phyloP scores from a whole-genome alignment of 2,329 filamentous ascomycete species.

The Beauveria scarabaeidicola region DNA sequence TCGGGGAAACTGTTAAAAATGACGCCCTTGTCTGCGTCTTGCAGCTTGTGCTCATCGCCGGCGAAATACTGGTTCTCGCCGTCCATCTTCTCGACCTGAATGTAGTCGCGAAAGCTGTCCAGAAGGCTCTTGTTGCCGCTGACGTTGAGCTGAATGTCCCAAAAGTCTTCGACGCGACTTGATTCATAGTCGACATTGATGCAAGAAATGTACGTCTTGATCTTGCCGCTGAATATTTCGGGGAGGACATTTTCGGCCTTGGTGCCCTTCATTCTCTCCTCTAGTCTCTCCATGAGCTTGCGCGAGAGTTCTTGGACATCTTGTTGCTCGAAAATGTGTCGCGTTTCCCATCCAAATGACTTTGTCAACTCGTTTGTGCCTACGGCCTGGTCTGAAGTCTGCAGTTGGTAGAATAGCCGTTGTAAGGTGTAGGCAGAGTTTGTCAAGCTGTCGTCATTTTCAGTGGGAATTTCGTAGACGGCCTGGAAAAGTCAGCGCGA shows the following conservation, averaged over 20 bases:
- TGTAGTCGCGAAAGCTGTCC: conserved; percentile 92
- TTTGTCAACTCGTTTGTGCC: conserved; percentile 88
- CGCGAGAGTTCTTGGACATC: conserved; percentile 95
- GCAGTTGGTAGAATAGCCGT: conserved; percentile 87
- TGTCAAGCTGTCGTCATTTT: conserved; percentile 66
- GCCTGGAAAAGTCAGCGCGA: conserved; percentile 45
- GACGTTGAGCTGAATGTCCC: conserved; percentile 97
- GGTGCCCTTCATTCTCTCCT: conserved; percentile 97
- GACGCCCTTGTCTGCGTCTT: conserved; percentile 95
- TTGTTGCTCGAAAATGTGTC: conserved; percentile 97
- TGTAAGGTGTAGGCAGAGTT: conserved; percentile 95
- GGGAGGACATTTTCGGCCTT: conserved; percentile 81
- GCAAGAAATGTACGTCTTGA: conserved; percentile 97
- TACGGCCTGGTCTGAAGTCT: conserved; percentile 76
- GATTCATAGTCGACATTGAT: conserved; percentile 98
- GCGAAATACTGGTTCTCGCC: conserved; percentile 98
- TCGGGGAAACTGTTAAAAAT: conserved; percentile 95
- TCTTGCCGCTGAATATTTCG: conserved; percentile 91
- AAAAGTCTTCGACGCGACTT: conserved; percentile 91
- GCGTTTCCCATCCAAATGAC: conserved; percentile 96
- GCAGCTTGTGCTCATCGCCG: conserved; percentile 78
- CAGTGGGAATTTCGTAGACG: conserved; percentile 93
- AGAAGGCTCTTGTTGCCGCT: conserved; percentile 86
- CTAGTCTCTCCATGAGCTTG: conserved; percentile 94
- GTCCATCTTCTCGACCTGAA: conserved; percentile 92